A percentile compares a stretch with the other conserved stretches of the same genome.
Evolutionary conservation across 75 land plant genomes (phyloP).

Genomic region (Ceratopteris richardii): DNA sequence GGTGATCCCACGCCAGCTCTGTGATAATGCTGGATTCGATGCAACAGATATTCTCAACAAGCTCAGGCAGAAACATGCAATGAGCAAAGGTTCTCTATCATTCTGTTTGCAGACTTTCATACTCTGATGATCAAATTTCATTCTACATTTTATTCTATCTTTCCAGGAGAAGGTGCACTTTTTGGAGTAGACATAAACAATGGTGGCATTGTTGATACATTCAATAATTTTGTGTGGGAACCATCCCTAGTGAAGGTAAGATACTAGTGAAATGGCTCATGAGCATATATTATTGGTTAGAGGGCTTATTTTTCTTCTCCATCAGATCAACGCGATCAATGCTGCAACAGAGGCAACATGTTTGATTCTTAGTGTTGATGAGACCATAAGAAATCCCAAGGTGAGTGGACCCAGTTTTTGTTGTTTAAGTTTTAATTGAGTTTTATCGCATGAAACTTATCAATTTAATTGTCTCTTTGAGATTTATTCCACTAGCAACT

Average conservation of each 20-base stretch:
- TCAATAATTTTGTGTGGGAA: slow-evolving; percentile 95
- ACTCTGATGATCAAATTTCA: not conserved
- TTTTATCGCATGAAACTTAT: not conserved
- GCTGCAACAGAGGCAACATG: slow-evolving; percentile 98
- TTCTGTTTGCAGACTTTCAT: not conserved
- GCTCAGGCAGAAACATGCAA: slow-evolving; percentile 95
- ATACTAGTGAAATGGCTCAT: too few species aligned
- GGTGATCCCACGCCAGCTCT: slow-evolving; percentile 94
- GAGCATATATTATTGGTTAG: too few species aligned
- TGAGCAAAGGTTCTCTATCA: slow-evolving; percentile 68
- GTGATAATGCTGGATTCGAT: slow-evolving; percentile 99
- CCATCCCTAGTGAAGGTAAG: slow-evolving; percentile 93
- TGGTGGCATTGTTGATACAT: slow-evolving; percentile 93
- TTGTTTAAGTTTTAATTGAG: not conserved
- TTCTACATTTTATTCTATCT: not conserved
- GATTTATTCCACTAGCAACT: too few species aligned
- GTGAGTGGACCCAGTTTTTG: slow-evolving; percentile 21
- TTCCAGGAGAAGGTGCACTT: slow-evolving; percentile 80
- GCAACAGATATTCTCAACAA: slow-evolving; percentile 98
- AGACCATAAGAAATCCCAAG: slow-evolving; percentile 94
- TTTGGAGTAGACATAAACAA: slow-evolving; percentile 96
- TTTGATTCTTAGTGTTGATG: slow-evolving; percentile 92
- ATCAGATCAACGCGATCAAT: slow-evolving; percentile 94
- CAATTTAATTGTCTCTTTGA: too few species aligned
- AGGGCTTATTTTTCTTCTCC: too few species aligned